Evolutionary conservation across 768 basidiomycete genomes (phyloP).

Genomic region (Tricholoma terreum): DNA sequence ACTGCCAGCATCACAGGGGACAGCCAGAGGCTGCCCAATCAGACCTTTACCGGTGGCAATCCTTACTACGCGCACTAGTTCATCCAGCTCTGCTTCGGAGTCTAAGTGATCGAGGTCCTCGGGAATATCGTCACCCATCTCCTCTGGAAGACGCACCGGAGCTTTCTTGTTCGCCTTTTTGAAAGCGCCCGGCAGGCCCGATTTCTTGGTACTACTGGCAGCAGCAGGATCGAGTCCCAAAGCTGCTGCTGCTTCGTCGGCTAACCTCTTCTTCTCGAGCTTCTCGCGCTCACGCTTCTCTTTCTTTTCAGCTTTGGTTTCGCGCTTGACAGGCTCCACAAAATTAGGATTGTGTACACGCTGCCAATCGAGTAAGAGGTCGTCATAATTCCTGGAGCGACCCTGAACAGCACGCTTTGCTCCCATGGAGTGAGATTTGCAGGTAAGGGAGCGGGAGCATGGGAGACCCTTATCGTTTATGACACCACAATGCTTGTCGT

Average conservation of each 20-base stretch:
- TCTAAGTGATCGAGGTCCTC: constrained; percentile 80
- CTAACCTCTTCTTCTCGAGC: constrained; percentile 75
- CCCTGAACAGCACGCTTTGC: constrained; percentile 91
- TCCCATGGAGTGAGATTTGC: constrained; percentile 97
- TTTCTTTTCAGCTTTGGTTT: constrained; percentile 85
- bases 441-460: constrained; percentile 93
- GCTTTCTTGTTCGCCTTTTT: constrained; percentile 65
- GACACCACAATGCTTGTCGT: constrained; percentile 92
- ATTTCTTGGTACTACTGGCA: constrained; percentile 39
- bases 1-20: constrained; percentile 70
- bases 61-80: constrained; percentile 60
- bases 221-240: constrained; percentile 50
- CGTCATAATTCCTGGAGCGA: constrained; percentile 81
- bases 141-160: constrained; percentile 46
- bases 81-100: constrained; percentile 82
- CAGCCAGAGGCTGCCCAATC: constrained; percentile 64
- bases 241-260: constrained; percentile 66
- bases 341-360: constrained; percentile 84
- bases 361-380: constrained; percentile 89
- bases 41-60: constrained; percentile 54
- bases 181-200: constrained; percentile 42
- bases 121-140: constrained; percentile 52
- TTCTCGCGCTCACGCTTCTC: constrained; percentile 80
- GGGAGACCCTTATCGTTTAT: constrained; percentile 93
- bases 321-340: constrained; percentile 82